Percentiles rank a stretch among this genome's conserved stretches.
Evolutionary conservation across 345 rosid genomes (phyloP).

Genomic region (Clausena lansium): DNA sequence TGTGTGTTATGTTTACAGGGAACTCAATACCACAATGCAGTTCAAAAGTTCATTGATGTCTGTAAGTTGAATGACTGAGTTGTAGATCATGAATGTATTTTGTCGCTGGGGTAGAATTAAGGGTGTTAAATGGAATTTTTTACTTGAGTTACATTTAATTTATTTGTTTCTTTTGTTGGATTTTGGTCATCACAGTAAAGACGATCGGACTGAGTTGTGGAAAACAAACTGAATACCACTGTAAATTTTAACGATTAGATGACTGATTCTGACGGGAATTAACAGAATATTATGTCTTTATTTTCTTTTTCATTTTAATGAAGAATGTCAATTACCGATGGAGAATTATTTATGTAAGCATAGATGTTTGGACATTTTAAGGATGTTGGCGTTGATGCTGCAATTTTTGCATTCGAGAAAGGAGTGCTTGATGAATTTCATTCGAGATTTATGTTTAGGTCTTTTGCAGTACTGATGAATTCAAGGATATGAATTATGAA

Average conservation of each 20-base stretch:
- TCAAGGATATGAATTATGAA: no score
- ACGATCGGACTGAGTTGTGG: not conserved
- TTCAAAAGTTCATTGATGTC: conserved; percentile 73
- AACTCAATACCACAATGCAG: conserved; percentile 89
- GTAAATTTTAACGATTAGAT: no score
- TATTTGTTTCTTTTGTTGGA: not conserved
- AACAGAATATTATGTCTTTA: no score
- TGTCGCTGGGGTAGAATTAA: not conserved
- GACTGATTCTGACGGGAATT: no score
- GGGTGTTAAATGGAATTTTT: not conserved
- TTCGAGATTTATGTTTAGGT: no score
- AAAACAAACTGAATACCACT: no score
- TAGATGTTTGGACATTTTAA: not conserved
- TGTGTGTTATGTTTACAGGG: conserved; percentile 47
- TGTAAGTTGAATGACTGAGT: conserved; percentile 70
- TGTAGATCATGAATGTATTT: not conserved
- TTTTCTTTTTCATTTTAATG: no score
- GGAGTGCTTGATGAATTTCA: no score
- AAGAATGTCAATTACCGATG: not conserved
- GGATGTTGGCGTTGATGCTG: not conserved
- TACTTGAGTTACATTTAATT: not conserved
- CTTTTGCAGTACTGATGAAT: no score
- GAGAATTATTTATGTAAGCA: no score
- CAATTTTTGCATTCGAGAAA: no score
- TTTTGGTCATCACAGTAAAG: no score